Conservation (phyloP, 2,329 filamentous ascomycete genomes). For the Colletotrichum sp. region DNA sequence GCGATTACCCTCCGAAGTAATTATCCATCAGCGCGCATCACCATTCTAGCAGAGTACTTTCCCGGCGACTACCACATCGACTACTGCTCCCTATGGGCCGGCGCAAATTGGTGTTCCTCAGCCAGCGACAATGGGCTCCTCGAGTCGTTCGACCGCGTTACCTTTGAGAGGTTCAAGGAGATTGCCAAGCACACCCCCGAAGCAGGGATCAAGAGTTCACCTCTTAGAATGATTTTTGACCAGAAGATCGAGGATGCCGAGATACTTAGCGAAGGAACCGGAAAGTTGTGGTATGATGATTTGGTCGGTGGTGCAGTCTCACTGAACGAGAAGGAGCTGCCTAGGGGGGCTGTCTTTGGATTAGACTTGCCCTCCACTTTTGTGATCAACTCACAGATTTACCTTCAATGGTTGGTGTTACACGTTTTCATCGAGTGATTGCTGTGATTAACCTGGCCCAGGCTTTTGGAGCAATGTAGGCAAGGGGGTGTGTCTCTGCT, state of each 20-base stretch:
- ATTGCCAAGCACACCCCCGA: constrained; percentile 15
- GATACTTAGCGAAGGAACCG: constrained; percentile 39
- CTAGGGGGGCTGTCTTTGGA: constrained; percentile 37
- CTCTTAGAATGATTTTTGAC: constrained; percentile 26
- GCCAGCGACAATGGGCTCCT: constrained; percentile 48
- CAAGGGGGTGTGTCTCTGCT: constrained; percentile 72
- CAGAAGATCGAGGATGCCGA: constrained; percentile 11
- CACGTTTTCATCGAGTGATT: background rate
- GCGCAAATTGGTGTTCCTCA: constrained; percentile 74
- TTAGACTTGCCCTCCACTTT: constrained; percentile 36
- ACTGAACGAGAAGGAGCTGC: constrained; percentile 32
- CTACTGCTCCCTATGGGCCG: constrained; percentile 89
- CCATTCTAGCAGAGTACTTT: constrained; percentile 85
- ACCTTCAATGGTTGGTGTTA: constrained; percentile 69
- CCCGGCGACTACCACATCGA: constrained; percentile 91
- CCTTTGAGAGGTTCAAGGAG: constrained; percentile 19
- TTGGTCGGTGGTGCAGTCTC: constrained; percentile 38
- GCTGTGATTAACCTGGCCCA: background rate
- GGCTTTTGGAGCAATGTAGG: constrained; percentile 77
- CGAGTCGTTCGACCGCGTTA: constrained; percentile 22
- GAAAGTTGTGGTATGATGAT: constrained; percentile 44
- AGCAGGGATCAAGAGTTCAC: constrained; percentile 11
- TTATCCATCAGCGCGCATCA: constrained; percentile 44
- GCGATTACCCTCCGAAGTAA: constrained; percentile 66
- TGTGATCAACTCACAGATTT: constrained; percentile 76